These are phyloP conservation scores for Tolypocladium endophyticum DNA, from an alignment of 2,329 filamentous ascomycete genomes.

Conservation along the genomic window DNA sequence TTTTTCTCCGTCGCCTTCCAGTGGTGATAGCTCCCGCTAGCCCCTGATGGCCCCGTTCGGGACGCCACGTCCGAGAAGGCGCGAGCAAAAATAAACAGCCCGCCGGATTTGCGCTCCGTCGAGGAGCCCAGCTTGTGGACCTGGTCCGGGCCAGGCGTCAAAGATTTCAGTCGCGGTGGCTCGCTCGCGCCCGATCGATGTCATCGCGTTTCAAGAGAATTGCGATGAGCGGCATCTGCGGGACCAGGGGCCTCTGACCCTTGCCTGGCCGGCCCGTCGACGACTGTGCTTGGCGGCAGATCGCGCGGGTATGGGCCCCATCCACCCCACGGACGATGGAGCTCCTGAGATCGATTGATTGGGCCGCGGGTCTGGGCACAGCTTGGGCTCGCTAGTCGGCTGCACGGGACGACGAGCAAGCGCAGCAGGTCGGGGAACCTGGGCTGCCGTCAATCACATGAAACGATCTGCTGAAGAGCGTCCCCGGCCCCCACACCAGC, in stretches of 20 bases:
- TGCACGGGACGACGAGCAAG: neutral
- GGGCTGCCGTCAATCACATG: neutral
- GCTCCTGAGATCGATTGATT: neutral
- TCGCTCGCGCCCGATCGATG: neutral
- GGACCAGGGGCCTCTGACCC: neutral
- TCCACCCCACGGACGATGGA: neutral
- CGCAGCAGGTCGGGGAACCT: neutral
- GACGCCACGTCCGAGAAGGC: neutral
- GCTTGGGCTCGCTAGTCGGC: neutral
- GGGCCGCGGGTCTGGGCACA: neutral
- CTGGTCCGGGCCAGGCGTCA: neutral
- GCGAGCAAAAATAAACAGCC: neutral
- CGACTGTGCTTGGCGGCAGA: neutral
- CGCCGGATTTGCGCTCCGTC: neutral
- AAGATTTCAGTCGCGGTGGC: neutral
- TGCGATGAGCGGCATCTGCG: neutral
- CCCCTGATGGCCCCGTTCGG: neutral
- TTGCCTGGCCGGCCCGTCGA: neutral
- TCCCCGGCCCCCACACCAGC: neutral
- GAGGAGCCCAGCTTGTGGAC: neutral
- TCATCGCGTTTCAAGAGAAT: neutral
- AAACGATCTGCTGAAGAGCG: neutral
- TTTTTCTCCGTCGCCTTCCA: neutral
- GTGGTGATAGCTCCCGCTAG: neutral
- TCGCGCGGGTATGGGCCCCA: neutral